Base-by-base conservation (phyloP, 306 rosid species). In the Gastrolobium villosum region DNA sequence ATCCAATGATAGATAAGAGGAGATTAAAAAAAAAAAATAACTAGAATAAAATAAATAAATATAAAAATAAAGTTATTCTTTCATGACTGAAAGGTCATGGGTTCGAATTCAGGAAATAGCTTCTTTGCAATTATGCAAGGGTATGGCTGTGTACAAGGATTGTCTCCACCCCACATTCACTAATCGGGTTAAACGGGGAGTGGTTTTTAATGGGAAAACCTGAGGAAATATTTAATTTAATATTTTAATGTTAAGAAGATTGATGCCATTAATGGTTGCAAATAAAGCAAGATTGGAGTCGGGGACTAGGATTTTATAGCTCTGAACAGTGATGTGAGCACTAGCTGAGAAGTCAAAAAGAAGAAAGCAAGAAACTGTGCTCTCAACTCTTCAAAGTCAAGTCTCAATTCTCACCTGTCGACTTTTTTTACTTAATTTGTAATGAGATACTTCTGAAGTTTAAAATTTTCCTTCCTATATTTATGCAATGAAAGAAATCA, bases 311-410 rank as follows among this genome's bases (percentile, higher is more conserved):
- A 59, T 10, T 14, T 35, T 49, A 49, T 41, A 31, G 31, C 10
- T 39, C 28, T 64, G 52, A 65, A 65, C 52, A 61, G 39, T 10
- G 41, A 10, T 35, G 32, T 45, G 62, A 46, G 34, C 26, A 75
- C 56, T 10, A 20, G 39, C 6, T 34, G 79, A 50, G 37, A 62
- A 34, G 60, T 31, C 9, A 15, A 35, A 48, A 15, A 36, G 44
- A 44, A 59, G 37, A 75, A 61, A 75, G 62, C 7, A 57, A 10
- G 40, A 44, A 35, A 34, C 48, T 46, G 61, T 54, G 53, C 49
- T 46, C 10, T 15, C 11, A 60, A 59, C 32, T 10, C 13, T n/a
- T 55, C 64, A 52, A 53, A 8, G 50, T 54, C 26, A 37, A 71
- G 36, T 37, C 20, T 54, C 65, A 72, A 57, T 43, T 73, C 57